Conservation (phyloP, 495 filamentous ascomycete species). For the Penicillium arizonense region DNA sequence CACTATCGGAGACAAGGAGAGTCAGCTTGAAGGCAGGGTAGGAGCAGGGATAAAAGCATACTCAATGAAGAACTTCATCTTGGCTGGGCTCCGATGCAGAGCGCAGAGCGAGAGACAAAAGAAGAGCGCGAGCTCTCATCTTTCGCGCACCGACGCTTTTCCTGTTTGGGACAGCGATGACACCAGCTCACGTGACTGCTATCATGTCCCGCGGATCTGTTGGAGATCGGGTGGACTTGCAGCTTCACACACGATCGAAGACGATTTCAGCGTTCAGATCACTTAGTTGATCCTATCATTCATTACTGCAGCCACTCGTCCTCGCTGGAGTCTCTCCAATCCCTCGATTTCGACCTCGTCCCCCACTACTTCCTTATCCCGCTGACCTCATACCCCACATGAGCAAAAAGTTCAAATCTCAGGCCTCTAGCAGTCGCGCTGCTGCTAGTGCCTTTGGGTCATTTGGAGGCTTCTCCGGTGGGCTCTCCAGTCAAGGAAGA, state of each 20-base stretch:
- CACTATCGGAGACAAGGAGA: constrained; percentile 46
- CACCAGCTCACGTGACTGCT: constrained; percentile 40
- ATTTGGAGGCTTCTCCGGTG: constrained; percentile 44
- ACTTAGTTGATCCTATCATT: background rate
- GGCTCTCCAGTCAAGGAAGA: constrained; percentile 46
- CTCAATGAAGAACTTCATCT: constrained; percentile 98
- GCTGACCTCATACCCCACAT: constrained; percentile 48
- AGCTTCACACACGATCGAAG: constrained; percentile 10
- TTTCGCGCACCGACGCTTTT: constrained; percentile 23
- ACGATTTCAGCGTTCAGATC: background rate
- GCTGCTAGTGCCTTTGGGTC: constrained; percentile 48
- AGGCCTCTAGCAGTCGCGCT: constrained; percentile 71
- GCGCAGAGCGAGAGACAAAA: constrained; percentile 11
- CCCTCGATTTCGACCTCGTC: constrained; percentile 8
- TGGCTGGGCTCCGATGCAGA: constrained; percentile 37
- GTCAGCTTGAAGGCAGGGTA: constrained; percentile 1
- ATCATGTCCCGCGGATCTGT: constrained; percentile 3
- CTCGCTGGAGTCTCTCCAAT: constrained; percentile 4
- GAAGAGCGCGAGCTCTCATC: constrained; percentile 4
- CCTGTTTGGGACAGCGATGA: constrained; percentile 38
- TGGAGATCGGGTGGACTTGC: constrained; percentile 22
- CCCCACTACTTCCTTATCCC: constrained; percentile 26
- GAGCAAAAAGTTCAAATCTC: constrained; percentile 70
- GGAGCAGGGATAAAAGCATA: constrained; percentile 24
- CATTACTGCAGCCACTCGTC: background rate